Conservation (phyloP, 345 rosid genomes). For the Gossypium anomalum region DNA sequence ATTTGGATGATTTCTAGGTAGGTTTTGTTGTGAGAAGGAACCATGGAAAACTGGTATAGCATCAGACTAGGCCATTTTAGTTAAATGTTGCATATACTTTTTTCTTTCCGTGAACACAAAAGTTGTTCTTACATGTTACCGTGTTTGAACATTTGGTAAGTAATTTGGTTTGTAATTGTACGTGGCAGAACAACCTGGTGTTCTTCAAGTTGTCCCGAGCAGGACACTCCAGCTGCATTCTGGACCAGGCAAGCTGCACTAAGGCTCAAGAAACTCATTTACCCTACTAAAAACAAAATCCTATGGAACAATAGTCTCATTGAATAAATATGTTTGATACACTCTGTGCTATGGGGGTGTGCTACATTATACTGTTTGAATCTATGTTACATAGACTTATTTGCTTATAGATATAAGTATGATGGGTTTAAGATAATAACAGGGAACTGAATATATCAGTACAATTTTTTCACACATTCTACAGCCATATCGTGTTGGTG, state of each 20-base stretch:
- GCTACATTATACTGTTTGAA: constrained; percentile 11
- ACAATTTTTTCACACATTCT: too few relatives aligned
- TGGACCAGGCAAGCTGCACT: constrained; percentile 38
- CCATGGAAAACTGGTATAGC: not conserved
- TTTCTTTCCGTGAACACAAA: not conserved
- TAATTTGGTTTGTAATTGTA: not conserved
- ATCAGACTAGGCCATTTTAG: not conserved
- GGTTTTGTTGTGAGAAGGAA: not conserved
- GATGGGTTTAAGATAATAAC: not conserved
- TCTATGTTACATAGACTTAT: not conserved
- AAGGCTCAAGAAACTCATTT: not conserved
- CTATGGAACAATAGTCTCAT: not conserved
- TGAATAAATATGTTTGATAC: constrained; percentile 1
- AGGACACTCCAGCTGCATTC: constrained; percentile 58
- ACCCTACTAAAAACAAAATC: not conserved
- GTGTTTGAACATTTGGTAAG: not conserved
- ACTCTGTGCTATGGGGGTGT: not conserved
- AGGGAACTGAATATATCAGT: too few relatives aligned
- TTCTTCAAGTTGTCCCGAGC: constrained; percentile 75
- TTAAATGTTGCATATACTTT: not conserved
- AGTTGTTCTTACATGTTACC: not conserved
- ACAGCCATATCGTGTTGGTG: too few relatives aligned
- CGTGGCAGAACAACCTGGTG: constrained; percentile 79
- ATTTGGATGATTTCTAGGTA: not conserved
- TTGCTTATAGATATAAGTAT: not conserved